A percentile compares a stretch with the other conserved stretches of the same genome.
Evolutionary conservation across 257 asterid species (phyloP).

Genomic region (Solanum appendiculatum): DNA sequence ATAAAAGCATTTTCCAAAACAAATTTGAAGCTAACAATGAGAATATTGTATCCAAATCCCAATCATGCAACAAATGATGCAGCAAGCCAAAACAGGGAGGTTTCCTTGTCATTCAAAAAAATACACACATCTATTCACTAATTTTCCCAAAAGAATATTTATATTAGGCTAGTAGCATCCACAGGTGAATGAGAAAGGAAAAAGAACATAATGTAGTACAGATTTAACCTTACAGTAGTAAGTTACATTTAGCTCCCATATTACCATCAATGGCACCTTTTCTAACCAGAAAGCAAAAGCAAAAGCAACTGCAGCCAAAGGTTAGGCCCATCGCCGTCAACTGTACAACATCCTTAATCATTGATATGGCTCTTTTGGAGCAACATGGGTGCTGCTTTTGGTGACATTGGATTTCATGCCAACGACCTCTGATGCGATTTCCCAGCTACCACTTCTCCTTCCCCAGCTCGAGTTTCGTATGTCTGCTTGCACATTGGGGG

Average conservation of each 20-base stretch:
- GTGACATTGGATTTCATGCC: conserved; percentile 15
- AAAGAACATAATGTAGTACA: not conserved
- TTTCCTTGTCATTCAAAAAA: not conserved
- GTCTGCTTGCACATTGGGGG: conserved; percentile 38
- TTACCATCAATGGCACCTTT: not conserved
- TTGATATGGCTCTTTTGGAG: conserved; percentile 37
- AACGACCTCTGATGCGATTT: conserved; percentile 37
- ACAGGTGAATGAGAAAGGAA: not conserved
- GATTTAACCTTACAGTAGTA: conserved; percentile 5
- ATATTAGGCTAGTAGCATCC: not conserved
- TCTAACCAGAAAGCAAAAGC: conserved; percentile 18
- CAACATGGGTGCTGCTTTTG: conserved; percentile 13
- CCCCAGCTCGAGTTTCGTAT: conserved; percentile 52
- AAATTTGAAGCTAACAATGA: not conserved
- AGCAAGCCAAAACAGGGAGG: not conserved
- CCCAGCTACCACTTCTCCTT: conserved; percentile 54
- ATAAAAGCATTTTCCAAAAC: not conserved
- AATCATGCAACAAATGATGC: not conserved
- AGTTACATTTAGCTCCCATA: not conserved
- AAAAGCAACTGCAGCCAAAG: conserved; percentile 2
- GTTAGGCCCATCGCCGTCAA: conserved; percentile 5
- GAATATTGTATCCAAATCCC: not conserved
- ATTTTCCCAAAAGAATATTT: conserved; percentile 3
- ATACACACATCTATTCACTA: conserved; percentile 1
- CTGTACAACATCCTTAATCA: conserved; percentile 23